Evolutionary conservation across 2,329 filamentous ascomycete genomes (phyloP), one percentile per base, ranked within the genome.

Genomic region (Raffaelea arxii): DNA sequence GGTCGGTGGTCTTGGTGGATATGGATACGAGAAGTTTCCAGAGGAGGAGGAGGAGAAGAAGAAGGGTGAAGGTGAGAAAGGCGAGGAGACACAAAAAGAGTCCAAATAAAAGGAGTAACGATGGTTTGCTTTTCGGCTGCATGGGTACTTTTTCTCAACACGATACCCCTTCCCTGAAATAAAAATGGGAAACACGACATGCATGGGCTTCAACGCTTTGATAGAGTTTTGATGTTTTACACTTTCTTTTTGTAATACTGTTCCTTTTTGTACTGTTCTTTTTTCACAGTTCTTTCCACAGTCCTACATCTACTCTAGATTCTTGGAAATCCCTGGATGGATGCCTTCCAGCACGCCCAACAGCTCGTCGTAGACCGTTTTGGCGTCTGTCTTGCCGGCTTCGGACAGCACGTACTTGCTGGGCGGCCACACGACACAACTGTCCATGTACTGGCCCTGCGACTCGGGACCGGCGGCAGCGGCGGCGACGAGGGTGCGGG

Each of bases 1-100:
- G 1, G 67, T 69, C 25, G 69, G 68, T 14, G 72, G 71, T 19
- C 70, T 77, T 51, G 77, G 69, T 38, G 75, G 77, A 2, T 80
- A 80, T 49, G 69, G 76, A 11, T 67, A 76, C n/a, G 76, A 80
- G 65, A 35, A 27, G 27, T 49, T 44, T 44, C 25, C 27, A 11
- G 48, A 51, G 30, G 44, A 51, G 25, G 27, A 45, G 18, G 41
- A 40, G 19, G 46, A 39, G 3, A 21, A 27, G 25, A 44, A 45
- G 32, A 36, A 36, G 32, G 32, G 32, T 6, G 19, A 9, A 16
- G 27, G 27, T 30, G 27, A 30, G 16, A 9, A 30, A 16, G 27
- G 27, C 16, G 27, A 7, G 32, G 32, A 12, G 32, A n/a, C 32
- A 16, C 5, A 6, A n/a, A 36, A 9, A 32, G 32, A 16, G 7